Conservation (phyloP, 345 rosid species). For the Hibiscus trionum region DNA sequence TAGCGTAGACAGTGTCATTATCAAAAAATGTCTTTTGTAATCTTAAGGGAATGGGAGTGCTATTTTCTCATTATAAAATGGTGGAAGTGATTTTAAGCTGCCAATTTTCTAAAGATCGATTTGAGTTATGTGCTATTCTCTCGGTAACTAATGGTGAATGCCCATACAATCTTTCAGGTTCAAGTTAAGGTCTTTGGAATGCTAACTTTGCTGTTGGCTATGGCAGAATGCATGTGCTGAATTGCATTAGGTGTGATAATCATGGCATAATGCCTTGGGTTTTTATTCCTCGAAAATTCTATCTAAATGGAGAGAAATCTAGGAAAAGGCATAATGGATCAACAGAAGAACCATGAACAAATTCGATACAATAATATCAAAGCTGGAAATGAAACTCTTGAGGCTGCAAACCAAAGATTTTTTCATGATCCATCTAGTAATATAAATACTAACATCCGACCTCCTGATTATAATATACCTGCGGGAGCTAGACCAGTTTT, state of each 20-base stretch:
- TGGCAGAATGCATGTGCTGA: constrained; percentile 18
- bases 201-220: constrained; percentile 5
- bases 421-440: constrained; percentile 45
- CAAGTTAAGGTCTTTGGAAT: constrained; percentile 4
- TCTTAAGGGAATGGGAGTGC: background rate
- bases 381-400: constrained; percentile 37
- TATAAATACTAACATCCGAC: constrained; percentile 41
- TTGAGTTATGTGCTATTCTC: no score
- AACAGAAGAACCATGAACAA: constrained; percentile 31
- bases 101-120: no score
- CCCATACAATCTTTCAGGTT: no score
- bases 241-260: constrained; percentile 19
- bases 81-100: background rate
- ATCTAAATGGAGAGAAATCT: constrained; percentile 42
- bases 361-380: constrained; percentile 33
- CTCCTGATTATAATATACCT: constrained; percentile 33
- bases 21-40: background rate
- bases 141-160: no score
- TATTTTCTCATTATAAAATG: background rate
- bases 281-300: constrained; percentile 15
- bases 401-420: constrained; percentile 39
- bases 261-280: constrained; percentile 19
- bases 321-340: constrained; percentile 36
- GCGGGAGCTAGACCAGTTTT: constrained; percentile 52
- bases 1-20: background rate